These are phyloP conservation scores for Kazachstania taianensis DNA, from an alignment of 805 yeast species.

Conservation along the genomic window DNA sequence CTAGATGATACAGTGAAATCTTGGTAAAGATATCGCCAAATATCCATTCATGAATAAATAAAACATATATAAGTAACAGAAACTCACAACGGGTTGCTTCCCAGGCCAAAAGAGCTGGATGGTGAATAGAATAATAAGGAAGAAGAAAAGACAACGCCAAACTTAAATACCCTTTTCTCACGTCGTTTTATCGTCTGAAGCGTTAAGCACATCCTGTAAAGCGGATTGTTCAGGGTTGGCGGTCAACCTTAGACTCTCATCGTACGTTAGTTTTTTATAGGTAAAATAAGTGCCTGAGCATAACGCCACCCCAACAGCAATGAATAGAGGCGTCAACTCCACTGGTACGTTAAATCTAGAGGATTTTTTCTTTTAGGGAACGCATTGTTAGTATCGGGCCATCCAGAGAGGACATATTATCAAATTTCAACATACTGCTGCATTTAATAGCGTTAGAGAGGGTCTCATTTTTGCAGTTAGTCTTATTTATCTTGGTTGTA, in stretches of 20 bases:
- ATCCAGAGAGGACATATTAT: background rate
- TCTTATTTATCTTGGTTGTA: no score
- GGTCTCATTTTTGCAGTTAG: slow-evolving; percentile 35
- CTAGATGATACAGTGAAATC: no score
- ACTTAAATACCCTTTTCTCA: slow-evolving; percentile 2
- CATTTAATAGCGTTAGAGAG: slow-evolving; percentile 36
- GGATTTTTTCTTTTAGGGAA: slow-evolving; percentile 27
- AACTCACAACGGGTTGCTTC: no score
- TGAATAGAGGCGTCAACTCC: slow-evolving; percentile 48
- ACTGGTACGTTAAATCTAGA: slow-evolving; percentile 36
- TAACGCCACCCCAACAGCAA: slow-evolving; percentile 46
- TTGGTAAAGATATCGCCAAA: no score
- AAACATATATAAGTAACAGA: no score
- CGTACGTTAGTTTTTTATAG: slow-evolving; percentile 41
- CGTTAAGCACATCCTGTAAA: slow-evolving; percentile 21
- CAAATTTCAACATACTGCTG: slow-evolving; percentile 32
- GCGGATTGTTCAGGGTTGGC: slow-evolving; percentile 34
- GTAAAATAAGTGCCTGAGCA: slow-evolving; percentile 43
- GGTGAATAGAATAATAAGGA: background rate
- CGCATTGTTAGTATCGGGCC: background rate
- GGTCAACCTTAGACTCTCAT: slow-evolving; percentile 39
- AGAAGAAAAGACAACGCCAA: background rate
- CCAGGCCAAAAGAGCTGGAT: no score
- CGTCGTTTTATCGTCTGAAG: slow-evolving; percentile 1
- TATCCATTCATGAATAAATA: no score